Conservation (phyloP, 108 stramenopile genomes). For the Cyclotella choctawhatcheeana region DNA sequence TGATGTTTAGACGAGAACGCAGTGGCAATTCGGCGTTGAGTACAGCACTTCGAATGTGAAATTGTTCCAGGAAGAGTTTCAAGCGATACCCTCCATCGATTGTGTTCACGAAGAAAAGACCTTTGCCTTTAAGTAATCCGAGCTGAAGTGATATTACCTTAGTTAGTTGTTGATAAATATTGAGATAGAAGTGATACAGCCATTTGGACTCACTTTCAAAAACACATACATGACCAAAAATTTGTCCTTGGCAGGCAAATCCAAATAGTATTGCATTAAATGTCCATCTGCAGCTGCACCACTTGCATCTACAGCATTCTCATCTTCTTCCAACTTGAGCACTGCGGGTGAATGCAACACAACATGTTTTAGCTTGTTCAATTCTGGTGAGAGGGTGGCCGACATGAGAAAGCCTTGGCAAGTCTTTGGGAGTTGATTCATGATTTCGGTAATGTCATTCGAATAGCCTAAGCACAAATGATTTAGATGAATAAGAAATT, state of each 20-base stretch:
- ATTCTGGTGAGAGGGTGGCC: conserved; percentile 93
- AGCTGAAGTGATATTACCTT: conserved; percentile 36
- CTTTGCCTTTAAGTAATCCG: conserved; percentile 94
- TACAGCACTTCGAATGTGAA: conserved; percentile 95
- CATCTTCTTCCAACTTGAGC: conserved; percentile 92
- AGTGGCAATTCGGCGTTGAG: conserved; percentile 97
- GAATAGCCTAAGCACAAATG: conserved; percentile 69
- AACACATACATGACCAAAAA: conserved; percentile 92
- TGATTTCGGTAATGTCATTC: conserved; percentile 90
- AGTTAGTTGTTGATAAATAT: neutral
- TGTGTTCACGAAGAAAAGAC: conserved; percentile 96
- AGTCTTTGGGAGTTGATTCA: conserved; percentile 88
- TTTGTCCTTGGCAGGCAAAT: conserved; percentile 85
- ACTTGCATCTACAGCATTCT: conserved; percentile 39
- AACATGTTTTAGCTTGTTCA: conserved; percentile 91
- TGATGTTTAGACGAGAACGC: conserved; percentile 92
- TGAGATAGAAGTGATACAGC: neutral
- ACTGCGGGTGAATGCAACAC: conserved; percentile 94
- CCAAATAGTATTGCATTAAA: conserved; percentile 92
- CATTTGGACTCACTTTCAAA: conserved; percentile 51
- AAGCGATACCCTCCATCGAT: conserved; percentile 93
- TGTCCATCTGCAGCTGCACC: conserved; percentile 51
- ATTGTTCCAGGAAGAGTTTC: conserved; percentile 97
- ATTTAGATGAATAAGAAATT: neutral
- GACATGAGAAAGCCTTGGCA: conserved; percentile 98